phyloP scores from a whole-genome alignment of 2,329 filamentous ascomycete species.

The Diaporthe australafricana region DNA sequence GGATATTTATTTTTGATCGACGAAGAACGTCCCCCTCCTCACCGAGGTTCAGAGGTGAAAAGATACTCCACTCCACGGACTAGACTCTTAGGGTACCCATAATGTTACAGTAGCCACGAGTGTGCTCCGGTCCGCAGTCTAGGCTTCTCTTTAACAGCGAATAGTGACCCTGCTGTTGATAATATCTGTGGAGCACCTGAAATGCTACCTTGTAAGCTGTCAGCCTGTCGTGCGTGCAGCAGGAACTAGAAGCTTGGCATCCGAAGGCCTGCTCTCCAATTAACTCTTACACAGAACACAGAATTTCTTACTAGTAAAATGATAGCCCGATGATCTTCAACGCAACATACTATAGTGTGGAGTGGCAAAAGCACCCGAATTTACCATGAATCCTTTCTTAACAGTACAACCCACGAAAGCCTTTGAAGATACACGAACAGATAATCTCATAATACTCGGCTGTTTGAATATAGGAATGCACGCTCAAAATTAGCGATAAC shows the following conservation, averaged over 20 bases:
- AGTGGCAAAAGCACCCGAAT: too few relatives aligned
- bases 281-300: too few relatives aligned
- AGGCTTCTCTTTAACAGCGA: constrained; percentile 19
- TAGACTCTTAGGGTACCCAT: constrained; percentile 1
- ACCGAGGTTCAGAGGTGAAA: neutral
- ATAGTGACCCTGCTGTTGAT: constrained; percentile 14
- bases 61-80: neutral
- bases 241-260: constrained; percentile 1
- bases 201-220: constrained; percentile 12
- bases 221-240: neutral
- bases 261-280: neutral
- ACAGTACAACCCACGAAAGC: too few relatives aligned
- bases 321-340: too few relatives aligned
- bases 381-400: too few relatives aligned
- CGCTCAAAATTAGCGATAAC: too few relatives aligned
- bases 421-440: too few relatives aligned
- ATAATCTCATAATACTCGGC: too few relatives aligned
- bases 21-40: neutral
- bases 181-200: constrained; percentile 16
- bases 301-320: too few relatives aligned
- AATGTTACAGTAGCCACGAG: neutral
- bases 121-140: neutral
- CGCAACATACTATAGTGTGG: too few relatives aligned
- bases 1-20: constrained; percentile 4
- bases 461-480: too few relatives aligned